Conservation (phyloP, 805 yeast species). For the Yarrowia divulgata region DNA sequence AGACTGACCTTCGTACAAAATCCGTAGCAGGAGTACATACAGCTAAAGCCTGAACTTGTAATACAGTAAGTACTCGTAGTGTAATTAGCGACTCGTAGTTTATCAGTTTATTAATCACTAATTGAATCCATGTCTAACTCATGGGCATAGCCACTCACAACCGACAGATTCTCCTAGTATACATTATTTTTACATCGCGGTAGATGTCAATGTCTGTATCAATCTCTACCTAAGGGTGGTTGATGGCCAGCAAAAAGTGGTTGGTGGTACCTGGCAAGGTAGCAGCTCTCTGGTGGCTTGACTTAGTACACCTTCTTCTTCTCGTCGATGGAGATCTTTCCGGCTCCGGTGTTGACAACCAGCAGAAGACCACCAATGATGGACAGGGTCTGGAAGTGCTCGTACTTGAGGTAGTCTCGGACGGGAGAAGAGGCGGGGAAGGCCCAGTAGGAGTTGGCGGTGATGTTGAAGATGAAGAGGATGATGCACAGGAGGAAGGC, state of each 20-base stretch:
- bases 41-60: no score
- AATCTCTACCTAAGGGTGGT: constrained; percentile 3
- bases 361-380: constrained; percentile 93
- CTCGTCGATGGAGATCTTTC: constrained; percentile 90
- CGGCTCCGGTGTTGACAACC: constrained; percentile 96
- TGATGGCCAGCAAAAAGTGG: neutral
- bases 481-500: constrained; percentile 72
- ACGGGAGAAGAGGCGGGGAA: constrained; percentile 71
- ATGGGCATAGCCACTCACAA: neutral
- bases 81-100: no score
- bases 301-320: constrained; percentile 85
- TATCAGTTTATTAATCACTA: constrained; percentile 6
- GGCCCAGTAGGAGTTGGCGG: constrained; percentile 89
- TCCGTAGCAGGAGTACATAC: no score
- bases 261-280: no score
- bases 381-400: constrained; percentile 91
- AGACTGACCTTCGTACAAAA: neutral
- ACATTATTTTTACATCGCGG: constrained; percentile 28
- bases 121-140: neutral
- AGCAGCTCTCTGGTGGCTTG: no score
- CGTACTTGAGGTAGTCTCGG: constrained; percentile 90
- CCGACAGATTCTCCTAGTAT: constrained; percentile 11
- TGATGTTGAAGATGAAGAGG: constrained; percentile 75
- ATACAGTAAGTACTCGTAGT: no score
- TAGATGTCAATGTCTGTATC: constrained; percentile 34